Percentiles rank a stretch among this genome's conserved stretches.
Conservation (phyloP, 2,329 filamentous ascomycete species). For the Alternaria dauci region DNA sequence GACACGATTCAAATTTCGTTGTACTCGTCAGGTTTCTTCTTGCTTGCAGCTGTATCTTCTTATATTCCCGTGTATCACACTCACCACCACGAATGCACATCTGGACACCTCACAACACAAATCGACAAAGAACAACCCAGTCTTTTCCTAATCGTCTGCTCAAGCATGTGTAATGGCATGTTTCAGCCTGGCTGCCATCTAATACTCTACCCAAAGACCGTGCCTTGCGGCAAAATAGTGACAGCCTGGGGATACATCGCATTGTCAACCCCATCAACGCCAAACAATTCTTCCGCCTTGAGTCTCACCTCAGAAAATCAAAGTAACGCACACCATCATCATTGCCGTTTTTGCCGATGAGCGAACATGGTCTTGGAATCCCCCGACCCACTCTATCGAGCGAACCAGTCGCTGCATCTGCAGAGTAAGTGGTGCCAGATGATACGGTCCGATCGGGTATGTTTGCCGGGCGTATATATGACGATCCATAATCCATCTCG, state of each 20-base stretch:
- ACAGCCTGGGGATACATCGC: conserved; percentile 1
- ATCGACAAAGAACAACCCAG: background rate
- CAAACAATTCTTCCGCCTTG: conserved; percentile 19
- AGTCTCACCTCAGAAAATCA: background rate
- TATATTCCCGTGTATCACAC: background rate
- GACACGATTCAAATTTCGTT: background rate
- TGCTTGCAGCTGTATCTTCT: background rate
- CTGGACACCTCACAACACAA: background rate
- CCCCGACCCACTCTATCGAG: conserved; percentile 7
- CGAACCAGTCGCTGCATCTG: conserved; percentile 4
- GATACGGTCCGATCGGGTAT: conserved; percentile 8
- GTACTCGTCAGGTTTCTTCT: background rate
- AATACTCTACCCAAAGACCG: conserved; percentile 3
- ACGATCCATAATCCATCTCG: conserved; percentile 3
- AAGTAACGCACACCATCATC: conserved; percentile 4
- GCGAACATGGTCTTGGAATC: background rate
- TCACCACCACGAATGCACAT: background rate
- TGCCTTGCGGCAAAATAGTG: conserved; percentile 7
- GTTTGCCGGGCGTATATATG: conserved; percentile 7
- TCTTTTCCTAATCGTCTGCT: background rate
- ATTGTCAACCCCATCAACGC: conserved; percentile 22
- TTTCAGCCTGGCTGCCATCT: conserved; percentile 13
- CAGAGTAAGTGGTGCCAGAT: conserved; percentile 7
- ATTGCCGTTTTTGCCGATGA: background rate
- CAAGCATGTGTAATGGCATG: background rate